Percentiles rank a stretch among this genome's conserved stretches.
These are phyloP conservation scores for Myxozyma sirexii DNA, from an alignment of 805 yeast species.

Conservation along the genomic window DNA sequence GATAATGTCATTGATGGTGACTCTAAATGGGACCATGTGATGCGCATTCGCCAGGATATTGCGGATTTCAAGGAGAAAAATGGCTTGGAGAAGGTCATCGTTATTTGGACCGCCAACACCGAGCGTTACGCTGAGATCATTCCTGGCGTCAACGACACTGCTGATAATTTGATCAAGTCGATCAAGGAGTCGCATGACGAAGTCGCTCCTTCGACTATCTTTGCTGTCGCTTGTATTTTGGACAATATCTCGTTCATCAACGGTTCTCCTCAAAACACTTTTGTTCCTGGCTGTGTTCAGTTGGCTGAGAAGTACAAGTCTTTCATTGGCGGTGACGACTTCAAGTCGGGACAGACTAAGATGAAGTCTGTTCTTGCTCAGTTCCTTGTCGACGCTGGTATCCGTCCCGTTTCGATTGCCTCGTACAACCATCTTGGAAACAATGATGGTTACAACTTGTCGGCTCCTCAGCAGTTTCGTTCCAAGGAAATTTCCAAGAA, in stretches of 20 bases:
- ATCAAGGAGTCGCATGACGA: slow-evolving; percentile 80
- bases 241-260: slow-evolving; percentile 89
- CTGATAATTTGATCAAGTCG: slow-evolving; percentile 72
- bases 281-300: slow-evolving; percentile 92
- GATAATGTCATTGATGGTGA: slow-evolving; percentile 74
- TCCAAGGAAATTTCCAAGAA: slow-evolving; percentile 94
- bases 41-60: slow-evolving; percentile 81
- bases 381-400: slow-evolving; percentile 95
- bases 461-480: slow-evolving; percentile 90
- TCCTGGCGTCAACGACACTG: slow-evolving; percentile 83
- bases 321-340: slow-evolving; percentile 95
- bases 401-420: slow-evolving; percentile 90
- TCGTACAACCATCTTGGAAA: slow-evolving; percentile 96
- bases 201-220: slow-evolving; percentile 88
- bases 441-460: slow-evolving; percentile 90
- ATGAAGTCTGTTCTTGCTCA: slow-evolving; percentile 95
- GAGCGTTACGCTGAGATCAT: slow-evolving; percentile 84
- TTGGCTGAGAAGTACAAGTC: slow-evolving; percentile 75
- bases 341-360: slow-evolving; percentile 96
- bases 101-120: slow-evolving; percentile 96
- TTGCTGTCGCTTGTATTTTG: slow-evolving; percentile 89
- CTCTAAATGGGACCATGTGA: slow-evolving; percentile 88
- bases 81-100: slow-evolving; percentile 80
- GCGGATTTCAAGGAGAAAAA: slow-evolving; percentile 70
- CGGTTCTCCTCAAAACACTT: slow-evolving; percentile 97